Base-by-base conservation (phyloP, 257 asterid species). In the Przewalskia tangutica region DNA sequence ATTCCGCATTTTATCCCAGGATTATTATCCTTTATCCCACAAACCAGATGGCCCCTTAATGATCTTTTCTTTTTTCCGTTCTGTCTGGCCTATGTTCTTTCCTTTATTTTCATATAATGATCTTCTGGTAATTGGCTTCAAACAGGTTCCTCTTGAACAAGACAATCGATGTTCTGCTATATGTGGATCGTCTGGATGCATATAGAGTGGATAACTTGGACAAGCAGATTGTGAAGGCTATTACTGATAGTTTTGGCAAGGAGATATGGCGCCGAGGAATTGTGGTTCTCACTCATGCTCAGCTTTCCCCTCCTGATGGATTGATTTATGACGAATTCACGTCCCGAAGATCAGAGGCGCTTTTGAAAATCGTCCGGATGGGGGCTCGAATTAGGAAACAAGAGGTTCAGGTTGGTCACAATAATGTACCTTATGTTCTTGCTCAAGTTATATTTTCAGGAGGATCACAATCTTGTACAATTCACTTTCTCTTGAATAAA, bases 221-320 rank as follows among this genome's bases (percentile, higher is more conserved):
- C 86, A 91, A 82, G 81, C 98, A 92, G 87, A 83, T 94, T 64
- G 98, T 94, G 83, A 94, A 86, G 86, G 99, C 99, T 48, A 94
- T 96, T 66, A 86, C 97, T 17, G 93, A 93, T 79, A 86, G 88
- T 86, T 93, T 96, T 83, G 99, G 98, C 83, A 92, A 88, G 88
- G 90, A 86, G 75, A 91, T 96, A 84, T 96, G 98, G 97, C 92
- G 84, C 18, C 92, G 95, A 85, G 97, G 95, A 36, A 77, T 90
- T 81, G 90, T 94, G 36, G 98, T 94, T 32, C 95, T 96, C 23
- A 93, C 98, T 36, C 98, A 96, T 85, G 99, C 98, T 85, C 99
- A 96, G 87, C 94, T 96, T 87, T 94, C 98, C 36, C 98, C 99
- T 62, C 99, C 99, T 8, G 99, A 96, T 89, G 97, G 93, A 68